Percentiles rank a stretch among this genome's conserved stretches.
These are phyloP conservation scores for Neurospora terricola DNA, from an alignment of 495 filamentous ascomycete species.

Conservation along the genomic window DNA sequence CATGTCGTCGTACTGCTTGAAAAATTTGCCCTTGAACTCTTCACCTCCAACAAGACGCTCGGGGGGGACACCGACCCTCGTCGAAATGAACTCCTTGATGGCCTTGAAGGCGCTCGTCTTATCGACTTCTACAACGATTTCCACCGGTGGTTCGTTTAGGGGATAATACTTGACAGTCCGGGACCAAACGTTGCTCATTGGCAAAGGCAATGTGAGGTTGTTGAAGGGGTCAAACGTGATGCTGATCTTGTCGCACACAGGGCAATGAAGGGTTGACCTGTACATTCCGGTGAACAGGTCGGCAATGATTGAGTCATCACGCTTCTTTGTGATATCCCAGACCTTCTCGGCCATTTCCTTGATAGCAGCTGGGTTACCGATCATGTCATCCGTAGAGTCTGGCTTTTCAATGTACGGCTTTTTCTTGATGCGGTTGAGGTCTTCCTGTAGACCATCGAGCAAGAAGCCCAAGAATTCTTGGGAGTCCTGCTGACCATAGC, in stretches of 20 bases:
- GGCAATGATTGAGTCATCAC: slow-evolving; percentile 89
- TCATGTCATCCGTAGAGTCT: slow-evolving; percentile 95
- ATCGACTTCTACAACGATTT: slow-evolving; percentile 78
- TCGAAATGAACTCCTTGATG: slow-evolving; percentile 68
- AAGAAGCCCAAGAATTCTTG: slow-evolving; percentile 97
- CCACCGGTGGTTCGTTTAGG: slow-evolving; percentile 50
- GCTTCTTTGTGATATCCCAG: slow-evolving; percentile 83
- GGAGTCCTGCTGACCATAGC: slow-evolving; percentile 93
- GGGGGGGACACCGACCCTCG: slow-evolving; percentile 49
- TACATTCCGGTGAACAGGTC: slow-evolving; percentile 96
- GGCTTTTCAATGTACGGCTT: slow-evolving; percentile 98
- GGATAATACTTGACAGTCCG: slow-evolving; percentile 67
- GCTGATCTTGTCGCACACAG: slow-evolving; percentile 84
- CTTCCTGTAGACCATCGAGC: slow-evolving; percentile 88
- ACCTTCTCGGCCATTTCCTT: slow-evolving; percentile 73
- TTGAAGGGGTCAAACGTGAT: slow-evolving; percentile 99
- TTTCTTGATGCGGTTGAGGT: slow-evolving; percentile 84
- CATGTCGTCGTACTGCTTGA: slow-evolving; percentile 65
- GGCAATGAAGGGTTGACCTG: slow-evolving; percentile 92
- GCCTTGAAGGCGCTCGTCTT: slow-evolving; percentile 63
- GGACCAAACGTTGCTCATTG: slow-evolving; percentile 68
- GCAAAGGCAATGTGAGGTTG: slow-evolving; percentile 82
- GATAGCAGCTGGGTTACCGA: slow-evolving; percentile 67
- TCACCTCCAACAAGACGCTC: slow-evolving; percentile 64
- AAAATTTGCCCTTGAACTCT: slow-evolving; percentile 71